Evolutionary conservation across 2,329 filamentous ascomycete genomes (phyloP).

Genomic region (Fusarium sublunatum): DNA sequence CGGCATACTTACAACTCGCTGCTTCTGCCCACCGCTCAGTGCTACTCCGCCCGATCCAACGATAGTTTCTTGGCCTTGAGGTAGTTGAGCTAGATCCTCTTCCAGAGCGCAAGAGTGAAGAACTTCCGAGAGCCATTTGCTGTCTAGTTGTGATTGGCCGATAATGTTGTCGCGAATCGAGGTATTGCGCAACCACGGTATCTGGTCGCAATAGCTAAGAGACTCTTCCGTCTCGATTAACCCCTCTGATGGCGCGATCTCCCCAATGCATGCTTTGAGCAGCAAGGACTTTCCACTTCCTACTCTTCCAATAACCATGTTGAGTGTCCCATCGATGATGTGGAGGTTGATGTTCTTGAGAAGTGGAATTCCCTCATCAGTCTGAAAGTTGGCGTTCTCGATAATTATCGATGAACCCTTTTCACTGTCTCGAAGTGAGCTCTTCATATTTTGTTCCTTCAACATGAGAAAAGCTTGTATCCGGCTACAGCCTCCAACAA

Average conservation of each 20-base stretch:
- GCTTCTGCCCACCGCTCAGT: constrained; percentile 59
- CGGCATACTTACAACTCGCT: constrained; percentile 51
- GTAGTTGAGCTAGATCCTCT: constrained; percentile 49
- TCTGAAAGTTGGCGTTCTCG: constrained; percentile 28
- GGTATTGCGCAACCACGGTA: constrained; percentile 57
- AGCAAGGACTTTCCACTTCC: constrained; percentile 59
- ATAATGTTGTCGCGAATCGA: constrained; percentile 55
- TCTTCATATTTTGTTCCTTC: constrained; percentile 28
- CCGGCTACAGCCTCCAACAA: constrained; percentile 49
- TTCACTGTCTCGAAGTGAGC: not conserved
- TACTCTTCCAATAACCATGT: constrained; percentile 55
- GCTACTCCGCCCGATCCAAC: constrained; percentile 57
- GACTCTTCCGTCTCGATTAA: constrained; percentile 41
- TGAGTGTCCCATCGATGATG: constrained; percentile 41
- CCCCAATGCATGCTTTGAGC: constrained; percentile 54
- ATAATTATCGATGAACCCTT: not conserved
- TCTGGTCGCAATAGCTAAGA: constrained; percentile 58
- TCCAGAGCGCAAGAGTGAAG: constrained; percentile 51
- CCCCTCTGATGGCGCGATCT: constrained; percentile 46
- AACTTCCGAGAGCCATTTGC: constrained; percentile 47
- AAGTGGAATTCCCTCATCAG: constrained; percentile 29
- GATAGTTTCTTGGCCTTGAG: constrained; percentile 50
- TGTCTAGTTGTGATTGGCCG: constrained; percentile 45
- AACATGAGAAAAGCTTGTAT: constrained; percentile 50
- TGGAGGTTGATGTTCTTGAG: constrained; percentile 44